Evolutionary conservation across 2,329 filamentous ascomycete genomes (phyloP).

Genomic region (Pseudogymnoascus sp.): DNA sequence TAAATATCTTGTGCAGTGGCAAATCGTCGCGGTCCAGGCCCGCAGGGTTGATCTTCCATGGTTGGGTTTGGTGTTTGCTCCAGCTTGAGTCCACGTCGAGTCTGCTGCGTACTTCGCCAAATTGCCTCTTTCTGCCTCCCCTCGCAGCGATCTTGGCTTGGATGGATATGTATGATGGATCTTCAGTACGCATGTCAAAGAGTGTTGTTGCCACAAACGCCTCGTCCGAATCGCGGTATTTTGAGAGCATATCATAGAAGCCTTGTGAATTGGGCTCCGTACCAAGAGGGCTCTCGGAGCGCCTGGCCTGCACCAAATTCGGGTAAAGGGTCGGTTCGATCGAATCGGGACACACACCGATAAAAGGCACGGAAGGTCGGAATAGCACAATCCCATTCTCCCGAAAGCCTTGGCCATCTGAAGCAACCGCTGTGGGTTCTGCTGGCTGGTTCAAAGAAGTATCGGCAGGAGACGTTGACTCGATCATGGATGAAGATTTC

Average conservation of each 20-base stretch:
- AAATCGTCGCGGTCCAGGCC: background rate
- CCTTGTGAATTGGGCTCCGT: background rate
- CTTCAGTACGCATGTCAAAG: background rate
- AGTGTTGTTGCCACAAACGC: background rate
- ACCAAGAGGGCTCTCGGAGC: background rate
- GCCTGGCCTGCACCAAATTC: background rate
- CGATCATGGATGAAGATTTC: background rate
- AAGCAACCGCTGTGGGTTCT: background rate
- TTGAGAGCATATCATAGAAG: background rate
- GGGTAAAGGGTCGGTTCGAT: background rate
- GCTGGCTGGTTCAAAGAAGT: background rate
- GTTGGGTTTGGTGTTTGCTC: background rate
- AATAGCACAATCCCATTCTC: background rate
- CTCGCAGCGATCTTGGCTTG: background rate
- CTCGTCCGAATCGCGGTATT: background rate
- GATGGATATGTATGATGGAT: background rate
- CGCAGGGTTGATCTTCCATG: background rate
- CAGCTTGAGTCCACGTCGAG: background rate
- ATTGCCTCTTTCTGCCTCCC: background rate
- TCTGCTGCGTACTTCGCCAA: background rate
- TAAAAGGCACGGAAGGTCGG: background rate
- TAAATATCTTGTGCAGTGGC: background rate
- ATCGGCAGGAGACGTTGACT: background rate
- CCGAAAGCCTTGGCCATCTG: background rate
- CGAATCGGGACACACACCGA: background rate